Evolutionary conservation across 148 eudicot species (phyloP), one percentile per base, ranked within the genome.

Genomic region (Hydrangea macrophylla): DNA sequence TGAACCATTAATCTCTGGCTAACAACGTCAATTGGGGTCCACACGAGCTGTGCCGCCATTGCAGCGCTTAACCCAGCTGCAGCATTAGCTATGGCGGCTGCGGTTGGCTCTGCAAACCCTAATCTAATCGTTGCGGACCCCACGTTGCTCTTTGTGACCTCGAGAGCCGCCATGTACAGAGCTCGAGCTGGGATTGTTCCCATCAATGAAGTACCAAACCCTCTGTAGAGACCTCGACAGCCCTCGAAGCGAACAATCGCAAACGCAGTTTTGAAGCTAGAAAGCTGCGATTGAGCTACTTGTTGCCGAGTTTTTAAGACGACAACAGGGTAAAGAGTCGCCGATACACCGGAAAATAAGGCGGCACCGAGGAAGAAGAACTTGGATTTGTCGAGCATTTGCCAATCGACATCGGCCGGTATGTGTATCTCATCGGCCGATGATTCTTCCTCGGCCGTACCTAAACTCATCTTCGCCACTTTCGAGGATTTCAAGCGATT

Each of bases 1-100:
- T 92, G 96, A 1, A 88, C 96, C 98, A 93, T 90, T 0, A 93
- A 80, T 35, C 98, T 64, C 61, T 93, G 98, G 80, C 90, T 93
- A 0, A 93, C 78, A 2, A 93, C 98, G 76, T 93, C 98, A 51
- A 93, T 75, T 0, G 98, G 96, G 4, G 96, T 93, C 98, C 98
- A 93, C 26, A 93, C 98, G 13, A 93, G 70, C 77, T 93, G 98
- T n/a, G 98, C 95, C 0, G 92, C 96, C 67, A 90, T 75, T 0
- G 98, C 90, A 2, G 96, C 94, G 5, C 88, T 84, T 39, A 93
- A 59, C 0, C 98, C 96, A 0, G 89, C 98, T 0, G 82, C 90
- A 6, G 92, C 98, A 69, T 81, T 90, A 25, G 98, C 98, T 3
- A 87, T 68, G 0, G 92, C 83, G 2, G 88, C 55, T 0, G 92